Base-by-base conservation (phyloP, 2,329 filamentous ascomycete species). In the Aspergillus sp. region DNA sequence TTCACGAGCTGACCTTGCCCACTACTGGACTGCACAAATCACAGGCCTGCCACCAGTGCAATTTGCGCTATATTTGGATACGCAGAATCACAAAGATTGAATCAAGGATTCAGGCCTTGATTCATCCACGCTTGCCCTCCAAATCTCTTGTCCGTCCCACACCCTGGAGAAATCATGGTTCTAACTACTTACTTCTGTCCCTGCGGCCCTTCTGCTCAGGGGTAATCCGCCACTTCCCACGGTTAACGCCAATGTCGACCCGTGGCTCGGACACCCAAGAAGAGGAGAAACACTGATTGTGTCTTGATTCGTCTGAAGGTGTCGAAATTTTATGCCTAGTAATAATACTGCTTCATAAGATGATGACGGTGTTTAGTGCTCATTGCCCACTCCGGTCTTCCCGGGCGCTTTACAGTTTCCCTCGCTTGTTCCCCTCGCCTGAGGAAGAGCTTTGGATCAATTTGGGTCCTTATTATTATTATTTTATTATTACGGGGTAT, bases 121-220 rank as follows among this genome's bases (percentile, higher is more conserved):
- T 37, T n/a, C 35, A 37, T n/a, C 35, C 35, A 37, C 35, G 35
- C 35, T n/a, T n/a, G 6, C 15, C 35, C 43, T 25, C 23, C 23
- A 27, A 44, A 45, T 45, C 23, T 45, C 43, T 15, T 23, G 43
- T 11, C 17, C 23, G 23, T 45, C 43, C 44, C 44, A 31, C 25
- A 17, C 8, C 35, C 35, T 40, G 17, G 27, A 48, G 46, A 48
- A 48, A 52, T 59, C 55, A 63, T 56, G 27, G 56, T 43, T 55
- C 21, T 21, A 21, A 21, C 21, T 21, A 4, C 21, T 21, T 21
- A 21, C 21, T 21, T 21, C 48, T 31, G 25, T 33, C 40, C 52
- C 52, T 54, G n/a, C n/a, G 45, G 45, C 12, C 23, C 17, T 37
- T 31, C 7, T 33, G 49, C 15, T 33, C 37, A 43, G 49, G 23